These are phyloP conservation scores for Cucumis hystrix DNA, from an alignment of 306 rosid species.

Conservation along the genomic window DNA sequence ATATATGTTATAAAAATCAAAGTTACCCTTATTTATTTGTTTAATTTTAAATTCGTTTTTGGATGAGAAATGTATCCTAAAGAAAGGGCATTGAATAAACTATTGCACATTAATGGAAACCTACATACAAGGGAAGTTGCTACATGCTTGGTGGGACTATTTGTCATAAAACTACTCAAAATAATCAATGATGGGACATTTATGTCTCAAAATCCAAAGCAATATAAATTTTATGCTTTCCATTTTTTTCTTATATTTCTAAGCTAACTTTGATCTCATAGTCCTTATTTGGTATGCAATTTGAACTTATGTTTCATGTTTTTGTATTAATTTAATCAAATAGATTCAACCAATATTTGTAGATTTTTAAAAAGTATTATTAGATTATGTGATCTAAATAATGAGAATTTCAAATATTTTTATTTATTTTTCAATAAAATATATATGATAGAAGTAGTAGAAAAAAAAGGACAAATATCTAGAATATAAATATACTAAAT, in stretches of 20 bases:
- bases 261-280: background rate
- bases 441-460: too few species aligned
- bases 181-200: conserved; percentile 1
- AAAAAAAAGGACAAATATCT: too few species aligned
- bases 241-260: background rate
- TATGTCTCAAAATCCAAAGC: background rate
- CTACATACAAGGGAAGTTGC: background rate
- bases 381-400: too few species aligned
- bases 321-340: background rate
- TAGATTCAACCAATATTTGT: too few species aligned
- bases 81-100: background rate
- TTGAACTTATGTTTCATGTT: too few species aligned
- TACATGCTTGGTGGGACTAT: background rate
- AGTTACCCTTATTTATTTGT: too few species aligned
- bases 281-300: background rate
- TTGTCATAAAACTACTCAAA: background rate
- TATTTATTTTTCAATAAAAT: too few species aligned
- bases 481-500: too few species aligned
- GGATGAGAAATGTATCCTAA: background rate
- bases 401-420: too few species aligned
- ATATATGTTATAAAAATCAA: too few species aligned
- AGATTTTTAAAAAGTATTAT: too few species aligned
- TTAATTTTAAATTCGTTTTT: background rate
- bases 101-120: background rate
- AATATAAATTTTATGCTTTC: background rate